Base-by-base conservation (phyloP, 2,329 filamentous ascomycete species). In the Diaporthe australafricana region DNA sequence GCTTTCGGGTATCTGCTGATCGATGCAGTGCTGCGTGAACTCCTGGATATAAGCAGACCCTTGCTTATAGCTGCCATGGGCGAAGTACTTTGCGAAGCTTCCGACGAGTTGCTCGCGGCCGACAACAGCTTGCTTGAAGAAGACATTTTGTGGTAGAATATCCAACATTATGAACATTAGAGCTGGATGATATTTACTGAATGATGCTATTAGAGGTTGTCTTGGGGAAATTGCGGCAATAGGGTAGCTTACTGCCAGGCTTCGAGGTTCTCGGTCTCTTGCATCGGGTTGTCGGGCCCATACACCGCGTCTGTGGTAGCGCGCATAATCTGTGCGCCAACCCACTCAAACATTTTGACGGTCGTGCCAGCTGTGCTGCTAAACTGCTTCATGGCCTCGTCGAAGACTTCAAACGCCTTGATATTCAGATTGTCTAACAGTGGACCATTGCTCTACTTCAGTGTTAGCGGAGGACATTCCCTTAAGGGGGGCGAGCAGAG, bases 251-350 rank as follows among this genome's bases (percentile, higher is more conserved):
- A 74, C 74, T 55, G 48, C 73, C 70, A 72, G 3, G 63, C 66
- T 16, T 42, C 22, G 7, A 75, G 57, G 45, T 67, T 71, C 12
- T 60, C 12, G 3, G 45, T 25, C 4, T 76, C 69, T n/a, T 60
- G 56, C 57, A 76, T 68, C 2, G 75, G 74, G 32, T 77, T 77
- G 1, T 45, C 35, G 1, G 75, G 74, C 0, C 75, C 73, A 47
- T 76, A 77, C 1, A 75, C 45, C 5, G 71, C 71, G 12, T 77
- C 73, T 5, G 75, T 76, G 14, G 75, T 76, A 14, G 75, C 75
- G 25, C 48, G 40, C 50, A 74, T 55, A 38, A 76, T 55, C 22
- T 72, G 45, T 30, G 53, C 48, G 27, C 66, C 30, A 2, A 76
- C 52, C 74, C 73, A 77, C 0, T 70, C 65, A 12, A 38, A 73